Base-by-base conservation (phyloP, 2,329 filamentous ascomycete species). In the Cercospora sp. region DNA sequence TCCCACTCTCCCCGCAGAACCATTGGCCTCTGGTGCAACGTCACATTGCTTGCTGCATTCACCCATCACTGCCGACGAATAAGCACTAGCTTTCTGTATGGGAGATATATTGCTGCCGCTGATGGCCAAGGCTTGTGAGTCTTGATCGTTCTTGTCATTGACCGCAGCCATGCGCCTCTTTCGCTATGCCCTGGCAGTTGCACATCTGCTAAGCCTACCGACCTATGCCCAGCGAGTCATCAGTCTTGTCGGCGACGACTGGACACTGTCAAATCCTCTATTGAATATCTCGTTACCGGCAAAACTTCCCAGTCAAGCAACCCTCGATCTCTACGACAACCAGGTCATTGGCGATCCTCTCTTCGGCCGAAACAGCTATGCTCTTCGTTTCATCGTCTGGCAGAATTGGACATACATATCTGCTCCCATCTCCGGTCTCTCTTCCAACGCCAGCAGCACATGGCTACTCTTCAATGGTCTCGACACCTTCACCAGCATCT, bases 391-490 rank as follows among this genome's bases (percentile, higher is more conserved):
- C 87, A 81, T 90, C 28, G 81, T 82, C n/a, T 80, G 81, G 72
- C 79, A 79, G 13, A 87, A 89, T 73, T 90, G 88, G 87, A 89
- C 86, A 0, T 90, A 89, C 73, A 84, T 82, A 0, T 84, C 83
- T n/a, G 78, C 76, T 7, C 78, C 79, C 0, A 77, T 89, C 2
- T 53, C 76, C 8, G 79, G 77, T 20, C 71, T 87, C 77, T 70
- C 67, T 0, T 65, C 71, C 3, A 78, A 81, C 36, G 75, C 75
- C 1, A 80, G 73, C 5, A 77, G 78, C 7, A 87, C 83, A 3
- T 89, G 83, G 80, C 81, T 89, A 1, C 79, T 88, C 0, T 89
- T 89, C 77, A 84, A 89, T 65, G 87, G 87, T 6, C 79, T 89
- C 2, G 87, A 90, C 70, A 89, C 87, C 0, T 89, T 88, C 71